A percentile compares a stretch with the other conserved stretches of the same genome.
These are phyloP conservation scores for Pleurotus pulmonarius DNA, from an alignment of 768 basidiomycete genomes.

Conservation along the genomic window DNA sequence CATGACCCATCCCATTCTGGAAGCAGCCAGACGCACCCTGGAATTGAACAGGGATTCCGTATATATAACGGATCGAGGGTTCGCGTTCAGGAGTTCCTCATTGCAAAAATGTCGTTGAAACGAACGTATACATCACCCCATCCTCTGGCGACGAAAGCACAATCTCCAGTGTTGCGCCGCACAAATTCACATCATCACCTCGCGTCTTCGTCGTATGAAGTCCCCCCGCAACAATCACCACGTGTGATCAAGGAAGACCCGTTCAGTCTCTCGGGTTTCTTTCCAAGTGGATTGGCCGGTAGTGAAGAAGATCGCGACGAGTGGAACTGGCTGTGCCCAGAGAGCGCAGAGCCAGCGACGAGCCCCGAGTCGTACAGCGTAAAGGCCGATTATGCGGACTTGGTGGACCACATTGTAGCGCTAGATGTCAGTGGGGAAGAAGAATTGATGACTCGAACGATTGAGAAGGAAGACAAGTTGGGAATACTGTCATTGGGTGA, in stretches of 20 bases:
- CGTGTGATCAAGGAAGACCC: constrained; percentile 35
- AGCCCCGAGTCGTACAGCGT: constrained; percentile 8
- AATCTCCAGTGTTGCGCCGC: background rate
- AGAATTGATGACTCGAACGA: constrained; percentile 26
- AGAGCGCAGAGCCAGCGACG: constrained; percentile 17
- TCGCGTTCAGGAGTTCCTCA: background rate
- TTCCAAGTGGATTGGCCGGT: constrained; percentile 28
- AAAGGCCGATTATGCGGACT: constrained; percentile 12
- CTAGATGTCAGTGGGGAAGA: constrained; percentile 18
- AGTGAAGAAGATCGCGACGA: constrained; percentile 22
- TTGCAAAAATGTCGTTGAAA: constrained; percentile 10
- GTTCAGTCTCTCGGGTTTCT: constrained; percentile 46
- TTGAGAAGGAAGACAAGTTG: constrained; percentile 46
- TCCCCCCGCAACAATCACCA: constrained; percentile 8
- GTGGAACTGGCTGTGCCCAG: constrained; percentile 39
- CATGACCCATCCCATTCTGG: background rate
- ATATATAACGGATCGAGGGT: background rate
- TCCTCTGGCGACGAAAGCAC: constrained; percentile 4
- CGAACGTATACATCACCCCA: constrained; percentile 11
- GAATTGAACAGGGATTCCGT: background rate
- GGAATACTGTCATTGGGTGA: constrained; percentile 43
- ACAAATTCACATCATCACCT: constrained; percentile 6
- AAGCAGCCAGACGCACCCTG: background rate
- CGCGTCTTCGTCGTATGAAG: background rate
- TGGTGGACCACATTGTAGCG: background rate